These are phyloP conservation scores for Mucuna pruriens DNA, from an alignment of 306 rosid genomes.

Conservation along the genomic window DNA sequence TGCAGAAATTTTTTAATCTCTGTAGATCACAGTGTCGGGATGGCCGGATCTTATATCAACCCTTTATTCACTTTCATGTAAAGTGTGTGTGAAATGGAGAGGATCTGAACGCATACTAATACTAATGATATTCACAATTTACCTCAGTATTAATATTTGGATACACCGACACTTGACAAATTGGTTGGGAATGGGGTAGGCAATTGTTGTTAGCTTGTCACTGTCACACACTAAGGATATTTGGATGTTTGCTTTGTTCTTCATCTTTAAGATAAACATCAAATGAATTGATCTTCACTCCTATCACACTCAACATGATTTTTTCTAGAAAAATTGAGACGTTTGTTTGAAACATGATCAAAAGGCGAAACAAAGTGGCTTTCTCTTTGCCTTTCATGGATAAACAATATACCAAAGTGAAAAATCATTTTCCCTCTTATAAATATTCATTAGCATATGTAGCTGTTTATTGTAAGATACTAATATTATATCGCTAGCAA, in stretches of 20 bases:
- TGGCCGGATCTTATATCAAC: too few relatives aligned
- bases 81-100: too few relatives aligned
- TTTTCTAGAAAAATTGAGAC: neutral
- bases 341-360: neutral
- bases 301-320: neutral
- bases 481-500: neutral
- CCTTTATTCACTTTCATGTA: too few relatives aligned
- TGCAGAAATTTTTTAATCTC: too few relatives aligned
- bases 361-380: neutral
- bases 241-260: neutral
- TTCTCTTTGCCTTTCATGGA: neutral
- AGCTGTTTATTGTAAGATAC: neutral
- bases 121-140: neutral
- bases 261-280: conserved; percentile 14
- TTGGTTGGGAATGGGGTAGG: neutral
- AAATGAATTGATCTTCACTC: neutral
- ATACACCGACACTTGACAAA: neutral
- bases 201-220: conserved; percentile 29
- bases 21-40: too few relatives aligned
- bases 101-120: too few relatives aligned
- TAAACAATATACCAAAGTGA: neutral
- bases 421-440: neutral
- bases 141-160: neutral
- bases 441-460: neutral
- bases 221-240: neutral